Percentiles rank a stretch among this genome's conserved stretches.
Conservation (phyloP, 768 basidiomycete species). For the Strobilomyces confusus region DNA sequence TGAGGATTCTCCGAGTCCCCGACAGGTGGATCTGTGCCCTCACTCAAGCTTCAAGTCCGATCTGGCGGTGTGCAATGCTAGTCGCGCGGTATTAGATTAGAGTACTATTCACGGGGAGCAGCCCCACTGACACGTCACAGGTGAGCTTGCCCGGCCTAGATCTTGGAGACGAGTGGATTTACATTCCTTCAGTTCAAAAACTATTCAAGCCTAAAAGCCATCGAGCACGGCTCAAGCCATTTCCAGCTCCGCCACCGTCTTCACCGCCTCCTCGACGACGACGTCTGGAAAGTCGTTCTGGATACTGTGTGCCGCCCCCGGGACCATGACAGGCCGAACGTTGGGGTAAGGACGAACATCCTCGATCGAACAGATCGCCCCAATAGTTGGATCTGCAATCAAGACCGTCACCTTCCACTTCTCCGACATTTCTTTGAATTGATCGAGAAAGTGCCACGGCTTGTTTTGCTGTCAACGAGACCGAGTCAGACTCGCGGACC, state of each 20-base stretch:
- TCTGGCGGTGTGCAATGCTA: too few species aligned
- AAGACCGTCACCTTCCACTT: slow-evolving; percentile 16
- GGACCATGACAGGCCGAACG: slow-evolving; percentile 10
- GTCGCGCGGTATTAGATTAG: too few species aligned
- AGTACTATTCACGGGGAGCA: too few species aligned
- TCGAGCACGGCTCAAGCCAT: too few species aligned
- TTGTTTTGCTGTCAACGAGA: slow-evolving; percentile 6
- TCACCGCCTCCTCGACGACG: slow-evolving; percentile 19
- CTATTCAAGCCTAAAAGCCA: too few species aligned
- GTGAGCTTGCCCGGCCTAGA: too few species aligned
- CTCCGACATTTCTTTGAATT: neutral
- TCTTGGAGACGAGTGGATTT: too few species aligned
- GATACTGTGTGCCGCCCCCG: slow-evolving; percentile 22
- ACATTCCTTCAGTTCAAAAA: too few species aligned
- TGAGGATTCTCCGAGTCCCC: too few species aligned
- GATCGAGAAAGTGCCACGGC: slow-evolving; percentile 18
- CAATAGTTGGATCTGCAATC: slow-evolving; percentile 17
- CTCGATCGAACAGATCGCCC: neutral
- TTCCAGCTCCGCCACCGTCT: slow-evolving; percentile 10
- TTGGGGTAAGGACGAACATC: slow-evolving; percentile 10
- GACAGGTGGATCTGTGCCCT: too few species aligned
- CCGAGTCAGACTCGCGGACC: neutral
- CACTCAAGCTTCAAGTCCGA: too few species aligned
- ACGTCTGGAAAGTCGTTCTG: slow-evolving; percentile 22
- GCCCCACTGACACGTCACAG: too few species aligned